Evolutionary conservation across 306 rosid species (phyloP), one percentile per base, ranked within the genome.

Genomic region (Rosa persica): DNA sequence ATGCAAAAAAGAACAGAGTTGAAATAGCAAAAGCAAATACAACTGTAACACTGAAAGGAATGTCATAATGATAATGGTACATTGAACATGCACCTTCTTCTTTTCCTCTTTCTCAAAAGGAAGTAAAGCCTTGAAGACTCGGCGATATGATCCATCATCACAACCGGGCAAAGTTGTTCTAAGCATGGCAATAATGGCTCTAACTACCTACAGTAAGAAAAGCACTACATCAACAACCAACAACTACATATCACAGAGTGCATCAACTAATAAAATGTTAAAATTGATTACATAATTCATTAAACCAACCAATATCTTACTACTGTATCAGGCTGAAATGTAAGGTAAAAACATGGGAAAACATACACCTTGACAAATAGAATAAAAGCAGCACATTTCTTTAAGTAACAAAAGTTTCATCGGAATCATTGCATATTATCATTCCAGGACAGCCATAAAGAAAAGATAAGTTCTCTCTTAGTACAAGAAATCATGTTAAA

Each of bases 61-160:
- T n/a, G 69, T 57, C 3, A n/a, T 11, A 65, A n/a, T 22, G 46
- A 57, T 36, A 39, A n/a, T 27, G 39, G 46, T 10, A 30, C 34
- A 60, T 67, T 34, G 73, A 60, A 77, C 47, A 75, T 12, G 44
- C 88, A 90, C 98, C 97, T 86, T 91, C 82, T 86, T 91, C 82
- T 89, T 95, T 72, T 83, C 86, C 81, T 92, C 98, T 81, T 89
- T 95, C 89, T 92, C 98, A 34, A 84, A 83, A 73, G 93, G 92
- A 76, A 95, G 87, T 83, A 95, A 80, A 75, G 95, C 98, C 91
- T 95, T 95, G 88, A 95, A 95, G 73, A 86, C 93, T 22, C 80
- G 86, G 82, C 75, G 88, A 84, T 89, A 92, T 40, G 94, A 81
- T 66, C 80, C 85, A 81, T 95, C 96, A 55, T 92, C 96, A 84